phyloP scores from a whole-genome alignment of 2,329 filamentous ascomycete genomes.

The Fusarium clavum region DNA sequence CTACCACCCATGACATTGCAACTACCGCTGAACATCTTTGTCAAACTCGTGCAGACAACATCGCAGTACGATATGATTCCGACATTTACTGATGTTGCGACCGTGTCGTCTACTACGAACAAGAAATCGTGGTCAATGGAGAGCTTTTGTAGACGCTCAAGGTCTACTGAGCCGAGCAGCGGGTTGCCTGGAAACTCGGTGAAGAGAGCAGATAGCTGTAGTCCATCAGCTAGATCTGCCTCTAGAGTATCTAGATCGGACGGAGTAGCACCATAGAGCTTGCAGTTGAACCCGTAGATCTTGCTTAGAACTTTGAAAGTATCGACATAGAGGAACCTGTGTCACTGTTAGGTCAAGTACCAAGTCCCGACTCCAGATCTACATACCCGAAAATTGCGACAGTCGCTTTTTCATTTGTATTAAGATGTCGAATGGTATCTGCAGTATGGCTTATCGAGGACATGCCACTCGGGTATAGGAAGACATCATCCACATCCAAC shows the following conservation, averaged over 20 bases:
- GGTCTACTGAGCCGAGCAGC: conserved; percentile 47
- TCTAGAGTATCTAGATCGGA: conserved; percentile 56
- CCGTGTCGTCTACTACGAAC: conserved; percentile 59
- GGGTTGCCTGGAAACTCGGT: conserved; percentile 57
- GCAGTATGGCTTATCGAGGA: conserved; percentile 55
- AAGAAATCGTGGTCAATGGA: conserved; percentile 55
- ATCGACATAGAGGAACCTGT: conserved; percentile 48
- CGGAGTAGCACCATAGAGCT: conserved; percentile 58
- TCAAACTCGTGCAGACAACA: conserved; percentile 62
- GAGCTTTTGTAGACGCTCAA: conserved; percentile 44
- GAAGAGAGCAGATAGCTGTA: conserved; percentile 58
- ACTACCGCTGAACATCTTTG: conserved; percentile 67
- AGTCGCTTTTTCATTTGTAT: not conserved
- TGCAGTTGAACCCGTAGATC: conserved; percentile 48
- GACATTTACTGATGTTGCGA: conserved; percentile 59
- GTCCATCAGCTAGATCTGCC: conserved; percentile 51
- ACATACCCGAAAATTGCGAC: conserved; percentile 48
- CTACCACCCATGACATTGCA: conserved; percentile 65
- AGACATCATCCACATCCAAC: conserved; percentile 55
- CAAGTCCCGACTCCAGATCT: not conserved
- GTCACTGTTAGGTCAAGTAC: not conserved
- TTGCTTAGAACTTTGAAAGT: conserved; percentile 48
- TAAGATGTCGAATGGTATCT: conserved; percentile 13
- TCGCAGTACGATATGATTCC: conserved; percentile 61
- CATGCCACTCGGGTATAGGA: conserved; percentile 65